phyloP scores from a whole-genome alignment of 345 rosid species.

The Gossypium ekmanianum region DNA sequence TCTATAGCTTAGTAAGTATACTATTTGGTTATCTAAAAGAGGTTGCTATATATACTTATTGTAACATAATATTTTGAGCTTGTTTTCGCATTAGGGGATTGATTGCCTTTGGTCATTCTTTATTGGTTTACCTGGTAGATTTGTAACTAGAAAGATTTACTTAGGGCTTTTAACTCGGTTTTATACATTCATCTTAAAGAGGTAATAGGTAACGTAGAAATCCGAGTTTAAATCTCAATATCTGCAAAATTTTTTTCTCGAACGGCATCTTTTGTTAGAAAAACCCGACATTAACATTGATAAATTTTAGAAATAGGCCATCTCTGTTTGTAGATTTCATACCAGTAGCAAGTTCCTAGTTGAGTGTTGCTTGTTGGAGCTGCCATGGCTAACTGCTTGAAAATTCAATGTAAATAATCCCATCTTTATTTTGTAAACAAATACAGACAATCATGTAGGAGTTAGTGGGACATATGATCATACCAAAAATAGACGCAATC shows the following conservation, averaged over 20 bases:
- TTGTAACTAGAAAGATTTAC: no score
- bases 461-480: no score
- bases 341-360: background rate
- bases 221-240: background rate
- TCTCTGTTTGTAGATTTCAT: background rate
- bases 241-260: background rate
- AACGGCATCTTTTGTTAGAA: no score
- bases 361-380: background rate
- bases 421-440: no score
- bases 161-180: background rate
- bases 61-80: slow-evolving; percentile 7
- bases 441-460: no score
- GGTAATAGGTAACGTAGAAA: background rate
- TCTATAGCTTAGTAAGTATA: no score
- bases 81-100: background rate
- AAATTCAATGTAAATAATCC: no score
- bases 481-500: no score
- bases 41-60: slow-evolving; percentile 1
- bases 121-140: background rate
- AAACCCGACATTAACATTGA: background rate
- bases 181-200: background rate
- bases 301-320: background rate
- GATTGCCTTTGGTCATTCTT: background rate
- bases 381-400: background rate
- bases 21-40: no score